phyloP scores from a whole-genome alignment of 768 basidiomycete genomes.

The Amanita pseudoporphyria region DNA sequence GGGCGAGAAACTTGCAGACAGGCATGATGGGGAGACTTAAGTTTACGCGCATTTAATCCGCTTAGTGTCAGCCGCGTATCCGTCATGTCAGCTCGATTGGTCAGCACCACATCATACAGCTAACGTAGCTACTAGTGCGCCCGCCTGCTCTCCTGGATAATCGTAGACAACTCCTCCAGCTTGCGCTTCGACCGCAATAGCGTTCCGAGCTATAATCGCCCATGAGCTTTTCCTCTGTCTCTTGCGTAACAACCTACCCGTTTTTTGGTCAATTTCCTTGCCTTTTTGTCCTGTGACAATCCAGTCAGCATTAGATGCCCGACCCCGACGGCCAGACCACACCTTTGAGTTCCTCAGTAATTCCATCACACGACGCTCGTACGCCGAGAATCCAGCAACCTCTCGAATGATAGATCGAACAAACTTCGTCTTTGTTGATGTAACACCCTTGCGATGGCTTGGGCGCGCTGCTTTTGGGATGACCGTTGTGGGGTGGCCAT shows the following conservation, averaged over 20 bases:
- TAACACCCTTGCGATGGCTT: slow-evolving; percentile 86
- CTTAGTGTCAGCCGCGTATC: not conserved
- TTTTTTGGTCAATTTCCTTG: slow-evolving; percentile 98
- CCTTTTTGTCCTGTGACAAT: slow-evolving; percentile 84
- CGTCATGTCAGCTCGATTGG: not conserved
- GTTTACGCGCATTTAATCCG: not conserved
- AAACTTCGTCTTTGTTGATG: slow-evolving; percentile 86
- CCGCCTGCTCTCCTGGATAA: slow-evolving; percentile 93
- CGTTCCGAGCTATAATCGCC: slow-evolving; percentile 72
- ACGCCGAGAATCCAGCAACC: slow-evolving; percentile 95
- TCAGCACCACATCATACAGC: not conserved
- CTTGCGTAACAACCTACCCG: slow-evolving; percentile 55
- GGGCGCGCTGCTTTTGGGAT: slow-evolving; percentile 70
- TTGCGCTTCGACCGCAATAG: slow-evolving; percentile 97
- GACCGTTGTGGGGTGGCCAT: slow-evolving; percentile 82
- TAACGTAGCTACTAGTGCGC: slow-evolving; percentile 32
- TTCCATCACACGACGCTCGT: slow-evolving; percentile 98
- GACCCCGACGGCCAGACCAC: slow-evolving; percentile 16
- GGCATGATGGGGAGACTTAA: not conserved
- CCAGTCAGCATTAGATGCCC: not conserved
- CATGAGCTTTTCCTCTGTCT: slow-evolving; percentile 1
- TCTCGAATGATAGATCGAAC: slow-evolving; percentile 92
- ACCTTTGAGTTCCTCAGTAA: slow-evolving; percentile 96
- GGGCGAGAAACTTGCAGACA: not conserved
- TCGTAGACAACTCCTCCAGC: slow-evolving; percentile 85